Percentiles rank a stretch among this genome's conserved stretches.
Evolutionary conservation across 139 green algal genomes (phyloP).

Genomic region (Pseudopediastrum boryanum): DNA sequence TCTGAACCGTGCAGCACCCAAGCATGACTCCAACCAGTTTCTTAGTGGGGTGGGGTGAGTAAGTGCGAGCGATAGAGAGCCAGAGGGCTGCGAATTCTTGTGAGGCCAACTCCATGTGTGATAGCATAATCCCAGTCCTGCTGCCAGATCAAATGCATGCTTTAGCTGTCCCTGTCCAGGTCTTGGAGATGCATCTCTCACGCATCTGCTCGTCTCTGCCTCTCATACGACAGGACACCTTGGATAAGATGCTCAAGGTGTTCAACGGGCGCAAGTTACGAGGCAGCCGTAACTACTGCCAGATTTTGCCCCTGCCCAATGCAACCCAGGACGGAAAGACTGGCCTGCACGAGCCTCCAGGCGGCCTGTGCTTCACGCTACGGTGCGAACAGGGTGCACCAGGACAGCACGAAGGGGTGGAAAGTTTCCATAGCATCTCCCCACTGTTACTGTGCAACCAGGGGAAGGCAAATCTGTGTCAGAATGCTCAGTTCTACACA

Average conservation of each 20-base stretch:
- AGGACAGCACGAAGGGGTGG: constrained; percentile 4
- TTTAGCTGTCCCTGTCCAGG: not conserved
- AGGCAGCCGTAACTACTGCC: constrained; percentile 25
- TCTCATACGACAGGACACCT: constrained; percentile 20
- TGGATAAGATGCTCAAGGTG: constrained; percentile 38
- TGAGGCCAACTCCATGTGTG: too few species aligned
- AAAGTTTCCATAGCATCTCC: constrained; percentile 3
- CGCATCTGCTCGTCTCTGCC: not conserved
- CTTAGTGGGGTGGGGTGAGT: too few species aligned
- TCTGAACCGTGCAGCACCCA: too few species aligned
- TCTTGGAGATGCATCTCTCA: too few species aligned
- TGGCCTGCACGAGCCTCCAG: not conserved
- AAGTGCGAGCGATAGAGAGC: too few species aligned
- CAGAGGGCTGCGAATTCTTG: too few species aligned
- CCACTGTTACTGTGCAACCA: constrained; percentile 16
- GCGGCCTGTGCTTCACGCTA: constrained; percentile 23
- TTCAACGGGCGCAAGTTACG: constrained; percentile 20
- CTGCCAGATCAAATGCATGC: not conserved
- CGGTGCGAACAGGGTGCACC: constrained; percentile 7
- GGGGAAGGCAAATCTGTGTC: not conserved
- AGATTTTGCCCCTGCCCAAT: constrained; percentile 23
- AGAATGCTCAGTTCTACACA: not conserved
- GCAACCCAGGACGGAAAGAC: not conserved
- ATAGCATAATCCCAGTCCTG: too few species aligned
- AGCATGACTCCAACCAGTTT: too few species aligned